Evolutionary conservation across 768 basidiomycete species (phyloP).

Genomic region (Amanita subjunquillea): DNA sequence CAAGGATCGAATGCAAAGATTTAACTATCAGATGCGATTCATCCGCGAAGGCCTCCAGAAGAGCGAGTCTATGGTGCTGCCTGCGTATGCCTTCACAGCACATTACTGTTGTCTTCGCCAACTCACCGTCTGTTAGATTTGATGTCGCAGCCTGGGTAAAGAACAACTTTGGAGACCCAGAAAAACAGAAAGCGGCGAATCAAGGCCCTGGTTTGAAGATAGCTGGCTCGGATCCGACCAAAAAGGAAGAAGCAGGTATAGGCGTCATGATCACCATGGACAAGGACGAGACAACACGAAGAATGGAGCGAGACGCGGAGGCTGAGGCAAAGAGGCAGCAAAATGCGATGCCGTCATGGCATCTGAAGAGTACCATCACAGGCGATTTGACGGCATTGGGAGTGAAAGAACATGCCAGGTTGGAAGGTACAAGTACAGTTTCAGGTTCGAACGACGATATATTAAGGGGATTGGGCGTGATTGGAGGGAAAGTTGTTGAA

Average conservation of each 20-base stretch:
- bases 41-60: slow-evolving; percentile 82
- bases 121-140: slow-evolving; percentile 35
- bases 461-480: slow-evolving; percentile 54
- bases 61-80: slow-evolving; percentile 80
- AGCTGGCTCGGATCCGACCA: slow-evolving; percentile 56
- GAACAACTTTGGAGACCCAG: slow-evolving; percentile 54
- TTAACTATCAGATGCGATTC: slow-evolving; percentile 85
- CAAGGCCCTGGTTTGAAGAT: slow-evolving; percentile 55
- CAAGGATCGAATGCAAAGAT: slow-evolving; percentile 92
- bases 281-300: slow-evolving; percentile 71
- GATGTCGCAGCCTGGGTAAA: slow-evolving; percentile 81
- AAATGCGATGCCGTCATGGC: slow-evolving; percentile 91
- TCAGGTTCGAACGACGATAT: slow-evolving; percentile 60
- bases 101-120: not conserved
- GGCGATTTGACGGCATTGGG: slow-evolving; percentile 87
- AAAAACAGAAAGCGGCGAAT: slow-evolving; percentile 44
- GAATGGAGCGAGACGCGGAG: slow-evolving; percentile 66
- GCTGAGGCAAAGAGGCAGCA: slow-evolving; percentile 82
- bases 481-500: slow-evolving; percentile 26
- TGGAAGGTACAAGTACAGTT: slow-evolving; percentile 22
- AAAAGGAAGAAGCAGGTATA: slow-evolving; percentile 64
- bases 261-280: slow-evolving; percentile 85
- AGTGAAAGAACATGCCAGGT: slow-evolving; percentile 57
- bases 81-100: slow-evolving; percentile 42
- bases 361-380: slow-evolving; percentile 90